These are phyloP conservation scores for Suhomyces pyralidae DNA, from an alignment of 805 yeast species.

Conservation along the genomic window DNA sequence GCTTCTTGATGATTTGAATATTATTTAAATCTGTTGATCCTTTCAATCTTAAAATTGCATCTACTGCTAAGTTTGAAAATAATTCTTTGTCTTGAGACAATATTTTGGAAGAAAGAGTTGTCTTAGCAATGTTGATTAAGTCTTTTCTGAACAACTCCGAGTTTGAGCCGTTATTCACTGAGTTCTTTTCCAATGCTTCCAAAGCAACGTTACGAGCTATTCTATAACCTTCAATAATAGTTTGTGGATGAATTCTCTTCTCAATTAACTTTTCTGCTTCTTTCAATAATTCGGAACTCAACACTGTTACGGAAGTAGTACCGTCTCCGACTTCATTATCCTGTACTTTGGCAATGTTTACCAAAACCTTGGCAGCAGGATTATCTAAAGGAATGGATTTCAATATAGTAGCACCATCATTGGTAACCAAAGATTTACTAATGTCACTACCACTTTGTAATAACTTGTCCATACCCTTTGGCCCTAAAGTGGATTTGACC, in stretches of 20 bases:
- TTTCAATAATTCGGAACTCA: constrained; percentile 85
- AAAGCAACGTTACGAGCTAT: constrained; percentile 86
- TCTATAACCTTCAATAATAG: constrained; percentile 93
- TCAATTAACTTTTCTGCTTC: constrained; percentile 94
- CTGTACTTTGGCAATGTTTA: constrained; percentile 92
- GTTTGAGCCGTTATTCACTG: constrained; percentile 68
- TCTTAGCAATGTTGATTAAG: constrained; percentile 81
- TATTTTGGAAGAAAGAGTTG: constrained; percentile 91
- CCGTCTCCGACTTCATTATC: constrained; percentile 99
- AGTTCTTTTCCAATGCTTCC: constrained; percentile 67
- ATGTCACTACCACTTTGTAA: constrained; percentile 77
- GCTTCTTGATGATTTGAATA: constrained; percentile 88
- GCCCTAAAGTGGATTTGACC: constrained; percentile 92
- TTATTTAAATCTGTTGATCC: constrained; percentile 88
- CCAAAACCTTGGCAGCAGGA: constrained; percentile 95
- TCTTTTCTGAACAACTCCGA: constrained; percentile 66
- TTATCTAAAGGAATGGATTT: constrained; percentile 93
- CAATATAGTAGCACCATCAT: constrained; percentile 97
- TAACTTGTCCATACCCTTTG: constrained; percentile 98
- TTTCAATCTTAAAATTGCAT: constrained; percentile 83
- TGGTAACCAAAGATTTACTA: constrained; percentile 78
- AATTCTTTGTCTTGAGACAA: constrained; percentile 91
- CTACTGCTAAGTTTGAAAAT: constrained; percentile 88
- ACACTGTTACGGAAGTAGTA: constrained; percentile 91
- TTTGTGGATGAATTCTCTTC: constrained; percentile 94